These are phyloP conservation scores for Diplodia mutila DNA, from an alignment of 2,329 filamentous ascomycete genomes.

Conservation along the genomic window DNA sequence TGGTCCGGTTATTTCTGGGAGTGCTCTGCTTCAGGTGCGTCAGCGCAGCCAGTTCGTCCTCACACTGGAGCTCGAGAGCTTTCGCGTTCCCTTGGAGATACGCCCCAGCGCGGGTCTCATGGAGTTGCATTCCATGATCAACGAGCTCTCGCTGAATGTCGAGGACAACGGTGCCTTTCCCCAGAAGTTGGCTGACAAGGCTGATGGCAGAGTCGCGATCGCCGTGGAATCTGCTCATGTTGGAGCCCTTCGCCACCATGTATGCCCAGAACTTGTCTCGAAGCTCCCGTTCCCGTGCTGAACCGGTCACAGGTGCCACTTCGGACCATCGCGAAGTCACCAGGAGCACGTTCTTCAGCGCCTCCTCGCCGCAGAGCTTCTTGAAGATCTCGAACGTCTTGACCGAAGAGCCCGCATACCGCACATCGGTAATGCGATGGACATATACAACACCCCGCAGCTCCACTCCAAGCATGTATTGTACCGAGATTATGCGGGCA, in stretches of 20 bases:
- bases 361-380: too few species aligned
- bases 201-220: constrained; percentile 10
- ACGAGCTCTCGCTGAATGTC: constrained; percentile 8
- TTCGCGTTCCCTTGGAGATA: constrained; percentile 20
- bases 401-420: too few species aligned
- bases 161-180: constrained; percentile 12
- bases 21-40: constrained; percentile 24
- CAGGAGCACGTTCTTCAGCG: not conserved
- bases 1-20: constrained; percentile 19
- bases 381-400: too few species aligned
- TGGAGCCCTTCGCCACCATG: too few species aligned
- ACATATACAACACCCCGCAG: too few species aligned
- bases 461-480: too few species aligned
- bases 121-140: not conserved
- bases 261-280: too few species aligned
- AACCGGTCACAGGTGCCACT: too few species aligned
- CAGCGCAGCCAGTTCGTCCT: constrained; percentile 16
- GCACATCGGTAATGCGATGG: too few species aligned
- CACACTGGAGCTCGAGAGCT: constrained; percentile 5
- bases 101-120: constrained; percentile 3
- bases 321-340: too few species aligned
- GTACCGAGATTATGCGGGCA: too few species aligned
- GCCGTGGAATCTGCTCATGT: constrained; percentile 24
- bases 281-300: too few species aligned
- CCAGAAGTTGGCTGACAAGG: constrained; percentile 21